phyloP scores from a whole-genome alignment of 2,329 filamentous ascomycete species.

The Monosporascus sp. region DNA sequence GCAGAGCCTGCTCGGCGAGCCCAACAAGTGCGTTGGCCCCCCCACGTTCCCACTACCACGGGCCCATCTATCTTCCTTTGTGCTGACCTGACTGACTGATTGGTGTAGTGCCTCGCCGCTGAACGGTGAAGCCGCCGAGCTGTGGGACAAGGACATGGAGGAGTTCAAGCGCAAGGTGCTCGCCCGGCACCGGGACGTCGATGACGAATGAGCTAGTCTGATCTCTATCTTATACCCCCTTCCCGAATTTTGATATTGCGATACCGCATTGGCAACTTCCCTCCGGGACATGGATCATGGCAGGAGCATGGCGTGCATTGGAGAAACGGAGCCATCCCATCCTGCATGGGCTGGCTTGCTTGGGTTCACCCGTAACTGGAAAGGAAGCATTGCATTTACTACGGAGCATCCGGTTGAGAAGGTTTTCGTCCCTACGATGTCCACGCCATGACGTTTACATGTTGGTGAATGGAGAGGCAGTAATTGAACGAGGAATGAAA shows the following conservation, averaged over 20 bases:
- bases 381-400: slow-evolving; percentile 6
- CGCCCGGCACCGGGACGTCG: slow-evolving; percentile 58
- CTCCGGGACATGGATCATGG: not conserved
- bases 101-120: slow-evolving; percentile 74
- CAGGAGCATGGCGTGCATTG: not conserved
- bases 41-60: not conserved
- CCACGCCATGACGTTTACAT: not conserved
- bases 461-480: too few species aligned
- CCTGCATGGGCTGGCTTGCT: not conserved
- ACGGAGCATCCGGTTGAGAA: not conserved
- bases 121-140: slow-evolving; percentile 91
- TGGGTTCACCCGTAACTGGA: not conserved
- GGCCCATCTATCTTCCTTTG: not conserved
- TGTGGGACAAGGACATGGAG: slow-evolving; percentile 85
- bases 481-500: too few species aligned
- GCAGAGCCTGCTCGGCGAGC: slow-evolving; percentile 92
- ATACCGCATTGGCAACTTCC: slow-evolving; percentile 5
- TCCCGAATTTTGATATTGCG: not conserved
- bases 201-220: slow-evolving; percentile 49
- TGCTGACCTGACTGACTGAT: slow-evolving; percentile 11
- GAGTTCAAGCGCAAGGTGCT: slow-evolving; percentile 80
- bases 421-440: not conserved
- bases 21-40: slow-evolving; percentile 78
- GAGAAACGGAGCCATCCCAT: too few species aligned
- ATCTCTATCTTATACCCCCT: slow-evolving; percentile 3